Conservation (phyloP, 1,139 yeast genomes). For the Debaryomyces sp. region DNA sequence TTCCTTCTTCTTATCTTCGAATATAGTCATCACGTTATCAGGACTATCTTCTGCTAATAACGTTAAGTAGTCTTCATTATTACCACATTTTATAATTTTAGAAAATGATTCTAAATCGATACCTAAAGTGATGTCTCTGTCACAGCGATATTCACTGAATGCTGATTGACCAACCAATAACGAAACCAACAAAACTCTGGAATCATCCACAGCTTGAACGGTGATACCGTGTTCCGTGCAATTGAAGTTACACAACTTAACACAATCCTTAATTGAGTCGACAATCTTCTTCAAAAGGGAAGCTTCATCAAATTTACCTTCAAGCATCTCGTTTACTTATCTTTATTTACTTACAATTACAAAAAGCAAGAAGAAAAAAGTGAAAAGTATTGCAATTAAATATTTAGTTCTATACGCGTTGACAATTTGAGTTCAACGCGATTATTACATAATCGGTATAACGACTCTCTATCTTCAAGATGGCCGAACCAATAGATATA, state of each 20-base stretch:
- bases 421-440: slow-evolving; percentile 1
- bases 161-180: slow-evolving; percentile 86
- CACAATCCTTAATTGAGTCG: slow-evolving; percentile 92
- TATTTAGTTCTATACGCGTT: slow-evolving; percentile 4
- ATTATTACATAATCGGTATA: slow-evolving; percentile 1
- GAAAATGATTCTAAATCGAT: slow-evolving; percentile 83
- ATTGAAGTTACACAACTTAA: slow-evolving; percentile 92
- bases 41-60: slow-evolving; percentile 92
- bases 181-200: slow-evolving; percentile 91
- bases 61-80: slow-evolving; percentile 85
- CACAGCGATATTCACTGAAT: slow-evolving; percentile 94
- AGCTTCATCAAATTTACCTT: slow-evolving; percentile 96
- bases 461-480: neutral
- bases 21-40: slow-evolving; percentile 76
- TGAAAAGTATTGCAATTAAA: slow-evolving; percentile 2
- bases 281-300: slow-evolving; percentile 86
- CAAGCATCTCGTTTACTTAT: slow-evolving; percentile 63
- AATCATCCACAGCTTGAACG: slow-evolving; percentile 96
- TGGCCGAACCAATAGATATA: neutral
- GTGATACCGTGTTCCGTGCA: slow-evolving; percentile 94
- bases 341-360: neutral
- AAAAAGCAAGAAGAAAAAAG: neutral
- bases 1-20: slow-evolving; percentile 90
- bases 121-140: slow-evolving; percentile 90
- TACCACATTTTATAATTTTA: slow-evolving; percentile 89